These are phyloP conservation scores for Pestalotiopsis sp. DNA, from an alignment of 2,329 filamentous ascomycete genomes.

Conservation along the genomic window DNA sequence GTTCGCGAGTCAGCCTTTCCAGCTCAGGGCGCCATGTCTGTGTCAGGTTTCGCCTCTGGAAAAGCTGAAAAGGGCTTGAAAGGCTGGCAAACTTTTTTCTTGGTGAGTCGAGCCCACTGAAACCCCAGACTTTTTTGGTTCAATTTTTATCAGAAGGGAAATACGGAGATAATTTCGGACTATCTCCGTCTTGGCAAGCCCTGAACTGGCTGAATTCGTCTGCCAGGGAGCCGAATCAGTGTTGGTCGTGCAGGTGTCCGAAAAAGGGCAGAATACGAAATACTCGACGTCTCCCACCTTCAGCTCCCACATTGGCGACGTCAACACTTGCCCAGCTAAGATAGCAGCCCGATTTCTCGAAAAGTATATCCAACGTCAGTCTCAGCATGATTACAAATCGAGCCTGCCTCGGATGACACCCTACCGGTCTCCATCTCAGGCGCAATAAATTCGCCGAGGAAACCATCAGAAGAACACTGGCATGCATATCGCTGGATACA, in stretches of 20 bases:
- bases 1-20: background rate
- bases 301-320: too few relatives aligned
- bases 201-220: background rate
- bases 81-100: background rate
- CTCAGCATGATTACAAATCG: too few relatives aligned
- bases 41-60: background rate
- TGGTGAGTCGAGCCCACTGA: background rate
- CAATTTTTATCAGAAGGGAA: background rate
- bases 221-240: background rate
- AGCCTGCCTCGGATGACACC: too few relatives aligned
- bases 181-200: conserved; percentile 6
- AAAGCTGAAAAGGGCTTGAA: background rate
- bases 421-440: too few relatives aligned
- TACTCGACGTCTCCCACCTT: background rate
- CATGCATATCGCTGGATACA: too few relatives aligned
- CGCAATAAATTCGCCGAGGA: too few relatives aligned
- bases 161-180: background rate
- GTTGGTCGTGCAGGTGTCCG: background rate
- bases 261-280: background rate
- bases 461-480: too few relatives aligned
- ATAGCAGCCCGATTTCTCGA: too few relatives aligned
- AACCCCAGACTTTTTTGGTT: background rate
- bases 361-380: too few relatives aligned
- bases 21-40: background rate
- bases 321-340: too few relatives aligned